These are phyloP conservation scores for Scheffersomyces parashehatae DNA, from an alignment of 1,139 yeast species.

Conservation along the genomic window DNA sequence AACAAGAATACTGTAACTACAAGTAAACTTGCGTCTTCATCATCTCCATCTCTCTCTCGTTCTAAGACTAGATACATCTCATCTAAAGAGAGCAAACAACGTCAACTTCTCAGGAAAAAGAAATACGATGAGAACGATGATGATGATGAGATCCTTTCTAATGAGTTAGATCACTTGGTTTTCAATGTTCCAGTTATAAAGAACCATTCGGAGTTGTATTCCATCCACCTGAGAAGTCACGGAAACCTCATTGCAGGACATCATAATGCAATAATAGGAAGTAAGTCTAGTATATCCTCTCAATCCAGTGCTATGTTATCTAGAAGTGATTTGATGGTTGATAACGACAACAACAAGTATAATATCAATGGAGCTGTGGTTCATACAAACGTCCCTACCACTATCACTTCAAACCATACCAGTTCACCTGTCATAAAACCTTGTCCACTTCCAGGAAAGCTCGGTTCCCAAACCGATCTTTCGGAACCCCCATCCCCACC, in stretches of 20 bases:
- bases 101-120: slow-evolving; percentile 42
- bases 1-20: not conserved
- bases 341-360: slow-evolving; percentile 29
- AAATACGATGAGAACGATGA: slow-evolving; percentile 45
- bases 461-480: slow-evolving; percentile 13
- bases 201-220: slow-evolving; percentile 37
- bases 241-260: not conserved
- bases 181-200: slow-evolving; percentile 49
- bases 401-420: too few species aligned
- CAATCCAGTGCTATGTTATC: slow-evolving; percentile 13
- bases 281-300: not conserved
- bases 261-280: not conserved
- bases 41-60: slow-evolving; percentile 25
- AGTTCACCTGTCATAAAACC: slow-evolving; percentile 20
- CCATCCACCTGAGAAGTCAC: slow-evolving; percentile 10
- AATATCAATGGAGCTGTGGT: slow-evolving; percentile 12
- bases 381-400: too few species aligned
- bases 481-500: slow-evolving; percentile 3
- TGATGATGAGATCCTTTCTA: slow-evolving; percentile 42
- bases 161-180: slow-evolving; percentile 38
- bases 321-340: slow-evolving; percentile 29
- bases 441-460: slow-evolving; percentile 40
- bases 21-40: not conserved
- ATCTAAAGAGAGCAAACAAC: slow-evolving; percentile 39
- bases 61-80: slow-evolving; percentile 39